phyloP scores from a whole-genome alignment of 305 asterid species.

The Fraxinus sp. region DNA sequence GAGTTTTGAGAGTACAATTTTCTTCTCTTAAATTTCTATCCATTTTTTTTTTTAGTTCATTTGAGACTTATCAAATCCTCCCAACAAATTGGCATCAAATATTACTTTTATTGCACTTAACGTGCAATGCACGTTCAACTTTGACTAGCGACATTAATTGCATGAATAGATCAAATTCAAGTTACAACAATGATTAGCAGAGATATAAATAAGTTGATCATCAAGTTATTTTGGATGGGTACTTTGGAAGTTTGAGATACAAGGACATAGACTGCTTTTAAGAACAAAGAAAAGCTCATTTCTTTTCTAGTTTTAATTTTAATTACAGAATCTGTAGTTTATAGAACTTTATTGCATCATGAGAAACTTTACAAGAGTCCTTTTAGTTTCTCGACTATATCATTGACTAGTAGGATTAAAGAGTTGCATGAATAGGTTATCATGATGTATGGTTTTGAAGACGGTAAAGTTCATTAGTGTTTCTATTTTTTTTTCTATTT shows the following conservation, averaged over 20 bases:
- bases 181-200: not conserved
- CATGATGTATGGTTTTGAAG: not conserved
- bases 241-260: not conserved
- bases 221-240: not conserved
- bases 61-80: no score
- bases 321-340: not conserved
- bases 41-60: no score
- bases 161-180: not conserved
- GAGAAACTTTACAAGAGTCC: not conserved
- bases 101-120: no score
- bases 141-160: no score
- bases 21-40: no score
- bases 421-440: not conserved
- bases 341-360: not conserved
- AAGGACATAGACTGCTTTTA: not conserved
- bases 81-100: no score
- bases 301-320: not conserved
- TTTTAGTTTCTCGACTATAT: not conserved
- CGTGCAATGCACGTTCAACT: no score
- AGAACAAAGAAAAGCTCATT: not conserved
- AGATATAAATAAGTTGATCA: not conserved
- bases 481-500: not conserved
- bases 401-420: not conserved
- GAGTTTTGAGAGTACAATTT: no score
- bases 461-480: not conserved